phyloP scores from a whole-genome alignment of 2,329 filamentous ascomycete genomes.

The Fusarium longipes region DNA sequence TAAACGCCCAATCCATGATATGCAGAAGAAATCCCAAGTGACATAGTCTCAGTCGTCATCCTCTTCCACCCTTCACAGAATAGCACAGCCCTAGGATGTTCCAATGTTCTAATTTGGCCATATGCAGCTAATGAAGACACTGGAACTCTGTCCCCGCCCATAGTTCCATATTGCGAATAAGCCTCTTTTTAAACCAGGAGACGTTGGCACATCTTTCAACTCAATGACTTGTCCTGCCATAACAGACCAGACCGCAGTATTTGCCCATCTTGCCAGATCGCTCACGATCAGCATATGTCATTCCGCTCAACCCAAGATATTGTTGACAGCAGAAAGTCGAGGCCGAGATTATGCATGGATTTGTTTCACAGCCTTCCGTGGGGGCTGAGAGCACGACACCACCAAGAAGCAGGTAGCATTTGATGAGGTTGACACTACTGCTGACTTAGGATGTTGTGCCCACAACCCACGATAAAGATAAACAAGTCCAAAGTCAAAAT shows the following conservation, averaged over 20 bases:
- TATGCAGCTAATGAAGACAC: neutral
- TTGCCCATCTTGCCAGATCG: neutral
- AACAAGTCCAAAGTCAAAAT: neutral
- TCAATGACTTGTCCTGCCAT: neutral
- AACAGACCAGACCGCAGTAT: slow-evolving; percentile 1
- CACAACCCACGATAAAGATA: neutral
- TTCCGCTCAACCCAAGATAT: neutral
- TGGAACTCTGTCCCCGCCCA: slow-evolving; percentile 5
- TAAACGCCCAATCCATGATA: neutral
- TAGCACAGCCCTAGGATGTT: slow-evolving; percentile 20
- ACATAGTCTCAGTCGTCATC: neutral
- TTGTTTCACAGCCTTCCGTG: too few relatives aligned
- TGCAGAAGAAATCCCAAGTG: neutral
- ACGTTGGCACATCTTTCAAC: neutral
- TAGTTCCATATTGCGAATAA: neutral
- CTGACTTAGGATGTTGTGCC: neutral
- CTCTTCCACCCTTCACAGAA: neutral
- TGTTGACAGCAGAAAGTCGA: slow-evolving; percentile 1
- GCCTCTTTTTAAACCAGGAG: neutral
- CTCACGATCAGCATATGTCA: neutral
- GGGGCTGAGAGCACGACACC: neutral
- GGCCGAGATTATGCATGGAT: neutral
- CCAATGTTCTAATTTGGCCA: neutral
- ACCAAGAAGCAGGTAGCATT: neutral
- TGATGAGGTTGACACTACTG: neutral